Conservation (phyloP, 176 grass and related monocot genomes). For the Oryza punctata region DNA sequence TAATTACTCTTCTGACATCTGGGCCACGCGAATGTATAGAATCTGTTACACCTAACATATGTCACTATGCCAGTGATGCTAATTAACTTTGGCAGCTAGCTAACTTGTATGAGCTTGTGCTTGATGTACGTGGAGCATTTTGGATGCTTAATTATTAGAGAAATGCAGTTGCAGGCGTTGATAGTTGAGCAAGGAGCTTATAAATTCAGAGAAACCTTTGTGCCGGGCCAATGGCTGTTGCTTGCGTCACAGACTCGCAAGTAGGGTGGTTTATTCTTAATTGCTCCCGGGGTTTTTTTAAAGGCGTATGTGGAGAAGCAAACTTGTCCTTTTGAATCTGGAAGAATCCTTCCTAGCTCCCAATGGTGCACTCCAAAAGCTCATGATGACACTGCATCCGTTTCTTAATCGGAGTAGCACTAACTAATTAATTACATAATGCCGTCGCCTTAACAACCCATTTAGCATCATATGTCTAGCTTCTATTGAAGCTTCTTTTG, state of each 20-base stretch:
- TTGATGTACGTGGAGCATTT: neutral
- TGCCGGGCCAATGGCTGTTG: slow-evolving; percentile 1
- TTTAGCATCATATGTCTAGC: neutral
- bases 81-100: neutral
- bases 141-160: neutral
- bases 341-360: slow-evolving; percentile 34
- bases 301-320: neutral
- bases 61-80: neutral
- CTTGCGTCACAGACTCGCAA: slow-evolving; percentile 40
- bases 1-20: neutral
- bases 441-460: neutral
- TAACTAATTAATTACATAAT: slow-evolving; percentile 24
- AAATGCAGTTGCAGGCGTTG: slow-evolving; percentile 3
- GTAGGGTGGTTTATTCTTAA: slow-evolving; percentile 33
- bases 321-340: slow-evolving; percentile 55
- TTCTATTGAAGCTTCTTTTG: neutral
- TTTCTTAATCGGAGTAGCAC: neutral
- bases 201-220: slow-evolving; percentile 49
- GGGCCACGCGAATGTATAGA: neutral
- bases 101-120: no score
- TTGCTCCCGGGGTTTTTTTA: slow-evolving; percentile 20
- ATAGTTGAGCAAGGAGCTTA: slow-evolving; percentile 39
- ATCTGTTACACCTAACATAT: neutral
- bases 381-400: neutral
- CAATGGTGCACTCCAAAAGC: slow-evolving; percentile 8